These are phyloP conservation scores for Bertia moriformis DNA, from an alignment of 2,329 filamentous ascomycete species.

Conservation along the genomic window DNA sequence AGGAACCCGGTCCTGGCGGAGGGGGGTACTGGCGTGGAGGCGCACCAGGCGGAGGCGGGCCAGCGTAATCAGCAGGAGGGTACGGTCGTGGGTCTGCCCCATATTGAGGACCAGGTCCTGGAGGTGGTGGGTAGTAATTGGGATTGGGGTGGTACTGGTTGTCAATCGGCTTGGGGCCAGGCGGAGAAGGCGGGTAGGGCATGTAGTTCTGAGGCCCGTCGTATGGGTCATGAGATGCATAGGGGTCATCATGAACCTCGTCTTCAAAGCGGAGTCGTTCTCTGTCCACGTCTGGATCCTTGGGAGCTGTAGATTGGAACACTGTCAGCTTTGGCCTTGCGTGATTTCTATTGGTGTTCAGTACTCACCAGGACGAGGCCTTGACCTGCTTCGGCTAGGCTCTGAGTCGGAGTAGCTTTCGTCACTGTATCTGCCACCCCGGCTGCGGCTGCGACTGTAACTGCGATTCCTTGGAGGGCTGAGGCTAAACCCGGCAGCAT, in stretches of 20 bases:
- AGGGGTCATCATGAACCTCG: too few species aligned
- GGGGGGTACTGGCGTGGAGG: constrained; percentile 19
- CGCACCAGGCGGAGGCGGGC: constrained; percentile 22
- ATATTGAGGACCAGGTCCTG: constrained; percentile 12
- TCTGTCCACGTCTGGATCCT: too few species aligned
- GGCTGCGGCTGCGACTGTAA: constrained; percentile 3
- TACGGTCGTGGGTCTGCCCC: constrained; percentile 12
- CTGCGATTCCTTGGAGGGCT: constrained; percentile 11
- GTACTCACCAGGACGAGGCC: too few species aligned
- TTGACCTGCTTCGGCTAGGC: too few species aligned
- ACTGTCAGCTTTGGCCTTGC: too few species aligned
- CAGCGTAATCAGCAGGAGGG: constrained; percentile 21
- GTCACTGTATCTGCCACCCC: constrained; percentile 12
- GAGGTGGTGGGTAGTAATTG: constrained; percentile 25
- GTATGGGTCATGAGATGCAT: neutral
- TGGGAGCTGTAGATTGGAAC: too few species aligned
- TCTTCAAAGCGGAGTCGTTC: too few species aligned
- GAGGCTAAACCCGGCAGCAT: constrained; percentile 8
- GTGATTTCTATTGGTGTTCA: too few species aligned
- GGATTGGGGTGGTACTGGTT: constrained; percentile 21
- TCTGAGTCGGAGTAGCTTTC: constrained; percentile 21
- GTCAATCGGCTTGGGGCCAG: constrained; percentile 11
- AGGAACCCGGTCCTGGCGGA: too few species aligned
- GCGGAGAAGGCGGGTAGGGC: neutral
- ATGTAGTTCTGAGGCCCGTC: neutral